These are phyloP conservation scores for Chaetomiaceae sp. DNA, from an alignment of 2,329 filamentous ascomycete species.

Conservation along the genomic window DNA sequence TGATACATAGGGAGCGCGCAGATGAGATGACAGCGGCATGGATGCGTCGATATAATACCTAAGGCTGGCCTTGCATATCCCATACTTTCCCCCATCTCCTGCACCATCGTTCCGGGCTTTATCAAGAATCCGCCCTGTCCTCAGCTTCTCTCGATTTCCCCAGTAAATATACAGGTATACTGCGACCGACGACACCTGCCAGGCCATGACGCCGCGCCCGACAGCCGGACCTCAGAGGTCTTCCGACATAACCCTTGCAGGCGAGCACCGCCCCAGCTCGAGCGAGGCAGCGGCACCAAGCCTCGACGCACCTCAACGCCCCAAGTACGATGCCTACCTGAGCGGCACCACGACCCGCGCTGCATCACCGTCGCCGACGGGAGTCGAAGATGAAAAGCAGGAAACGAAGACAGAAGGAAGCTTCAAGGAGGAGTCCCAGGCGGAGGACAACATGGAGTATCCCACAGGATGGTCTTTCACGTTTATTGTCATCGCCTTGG, in stretches of 20 bases:
- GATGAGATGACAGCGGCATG: too few relatives aligned
- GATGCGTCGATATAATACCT: too few relatives aligned
- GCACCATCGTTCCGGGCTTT: too few relatives aligned
- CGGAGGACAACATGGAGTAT: neutral
- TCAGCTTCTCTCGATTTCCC: too few relatives aligned
- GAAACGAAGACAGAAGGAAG: neutral
- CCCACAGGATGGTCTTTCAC: conserved; percentile 13
- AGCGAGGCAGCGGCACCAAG: too few relatives aligned
- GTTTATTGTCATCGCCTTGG: conserved; percentile 19
- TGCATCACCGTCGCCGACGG: neutral
- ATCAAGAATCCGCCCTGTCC: neutral
- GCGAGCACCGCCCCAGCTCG: neutral
- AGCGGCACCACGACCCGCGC: conserved; percentile 11
- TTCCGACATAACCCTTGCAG: neutral
- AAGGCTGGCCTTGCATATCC: too few relatives aligned
- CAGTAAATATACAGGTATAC: too few relatives aligned
- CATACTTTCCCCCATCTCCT: too few relatives aligned
- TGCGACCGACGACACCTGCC: neutral
- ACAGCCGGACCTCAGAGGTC: neutral
- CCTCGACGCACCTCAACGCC: neutral
- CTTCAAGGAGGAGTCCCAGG: neutral
- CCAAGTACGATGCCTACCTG: conserved; percentile 4
- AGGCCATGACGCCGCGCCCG: neutral
- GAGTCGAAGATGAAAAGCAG: neutral
- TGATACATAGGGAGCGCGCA: too few relatives aligned